Evolutionary conservation across 208 protist species (phyloP).

Genomic region (Trypanosoma mega): DNA sequence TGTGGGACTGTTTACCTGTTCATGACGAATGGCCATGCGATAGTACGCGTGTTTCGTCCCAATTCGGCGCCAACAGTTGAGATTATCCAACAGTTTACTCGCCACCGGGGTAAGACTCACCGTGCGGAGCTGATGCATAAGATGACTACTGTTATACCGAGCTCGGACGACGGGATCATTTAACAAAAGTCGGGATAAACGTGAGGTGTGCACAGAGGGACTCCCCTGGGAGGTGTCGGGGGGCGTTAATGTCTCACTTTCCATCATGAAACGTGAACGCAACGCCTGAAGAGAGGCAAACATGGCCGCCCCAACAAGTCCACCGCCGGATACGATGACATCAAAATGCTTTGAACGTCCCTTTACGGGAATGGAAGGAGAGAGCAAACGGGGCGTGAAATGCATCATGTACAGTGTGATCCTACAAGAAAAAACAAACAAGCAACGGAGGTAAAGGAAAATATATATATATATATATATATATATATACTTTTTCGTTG

Average conservation of each 20-base stretch:
- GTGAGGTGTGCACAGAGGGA: constrained; percentile 16
- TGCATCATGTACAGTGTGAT: too few species aligned
- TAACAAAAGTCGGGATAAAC: constrained; percentile 59
- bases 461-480: too few species aligned
- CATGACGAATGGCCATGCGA: constrained; percentile 82
- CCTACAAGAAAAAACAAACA: too few species aligned
- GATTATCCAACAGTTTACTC: constrained; percentile 79
- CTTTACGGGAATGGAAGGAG: background rate
- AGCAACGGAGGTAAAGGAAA: too few species aligned
- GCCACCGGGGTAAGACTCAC: constrained; percentile 81
- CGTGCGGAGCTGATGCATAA: constrained; percentile 75
- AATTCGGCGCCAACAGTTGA: constrained; percentile 62
- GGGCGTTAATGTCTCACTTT: background rate
- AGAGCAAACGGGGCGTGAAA: constrained; percentile 4
- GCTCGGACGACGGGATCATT: constrained; percentile 52
- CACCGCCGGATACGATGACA: constrained; percentile 77
- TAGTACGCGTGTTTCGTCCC: constrained; percentile 86
- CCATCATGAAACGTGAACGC: constrained; percentile 37
- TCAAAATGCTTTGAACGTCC: constrained; percentile 25
- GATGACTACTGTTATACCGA: constrained; percentile 49
- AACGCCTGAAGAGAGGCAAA: constrained; percentile 75
- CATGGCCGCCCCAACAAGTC: constrained; percentile 68
- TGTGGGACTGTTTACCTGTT: constrained; percentile 66
- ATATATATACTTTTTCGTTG: too few species aligned
- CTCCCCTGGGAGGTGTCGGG: background rate